Evolutionary conservation across 78 protist species (phyloP).

Genomic region (Mantamonas sphyraenae): DNA sequence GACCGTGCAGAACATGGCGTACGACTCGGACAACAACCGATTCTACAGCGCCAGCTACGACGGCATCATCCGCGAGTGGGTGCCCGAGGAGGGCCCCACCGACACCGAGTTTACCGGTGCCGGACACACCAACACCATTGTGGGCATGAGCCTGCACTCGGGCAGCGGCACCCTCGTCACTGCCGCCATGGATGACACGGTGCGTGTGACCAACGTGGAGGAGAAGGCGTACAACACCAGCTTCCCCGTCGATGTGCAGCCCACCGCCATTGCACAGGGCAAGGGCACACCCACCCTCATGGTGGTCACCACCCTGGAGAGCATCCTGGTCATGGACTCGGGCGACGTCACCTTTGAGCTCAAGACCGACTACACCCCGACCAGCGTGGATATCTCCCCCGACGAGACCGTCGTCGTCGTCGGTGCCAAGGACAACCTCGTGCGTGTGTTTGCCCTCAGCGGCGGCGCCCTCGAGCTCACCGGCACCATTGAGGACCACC

Average conservation of each 20-base stretch:
- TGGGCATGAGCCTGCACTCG: background rate
- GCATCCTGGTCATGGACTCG: no score
- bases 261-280: no score
- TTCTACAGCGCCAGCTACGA: background rate
- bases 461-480: background rate
- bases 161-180: background rate
- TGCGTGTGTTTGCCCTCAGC: background rate
- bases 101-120: background rate
- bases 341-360: no score
- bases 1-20: background rate
- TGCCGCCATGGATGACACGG: background rate
- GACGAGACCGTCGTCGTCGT: slow-evolving; percentile 36
- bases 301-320: no score
- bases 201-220: background rate
- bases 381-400: slow-evolving; percentile 32
- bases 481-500: slow-evolving; percentile 29
- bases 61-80: background rate
- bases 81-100: background rate
- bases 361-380: slow-evolving; percentile 31
- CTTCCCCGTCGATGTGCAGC: no score
- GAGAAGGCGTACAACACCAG: background rate
- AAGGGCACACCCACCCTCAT: no score
- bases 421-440: slow-evolving; percentile 24
- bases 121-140: background rate
- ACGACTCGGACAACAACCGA: background rate